Percentiles rank a stretch among this genome's conserved stretches.
phyloP scores from a whole-genome alignment of 768 basidiomycete genomes.

The Lepiota brunneoincarnata region DNA sequence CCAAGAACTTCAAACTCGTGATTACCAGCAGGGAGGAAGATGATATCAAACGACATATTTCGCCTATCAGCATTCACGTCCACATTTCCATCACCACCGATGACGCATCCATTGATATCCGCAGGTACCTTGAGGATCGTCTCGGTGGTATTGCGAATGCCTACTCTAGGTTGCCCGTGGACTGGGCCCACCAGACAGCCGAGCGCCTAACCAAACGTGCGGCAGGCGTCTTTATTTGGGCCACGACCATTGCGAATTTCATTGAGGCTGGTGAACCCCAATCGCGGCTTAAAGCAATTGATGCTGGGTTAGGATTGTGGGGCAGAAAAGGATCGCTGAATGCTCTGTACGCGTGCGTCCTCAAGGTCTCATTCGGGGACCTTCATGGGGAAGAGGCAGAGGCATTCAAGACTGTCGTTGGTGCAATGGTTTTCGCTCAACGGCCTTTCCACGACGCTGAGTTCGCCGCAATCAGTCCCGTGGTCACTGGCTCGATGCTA shows the following conservation, averaged over 20 bases:
- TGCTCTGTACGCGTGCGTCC: slow-evolving; percentile 15
- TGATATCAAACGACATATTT: slow-evolving; percentile 12
- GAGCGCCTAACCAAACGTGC: too few species aligned
- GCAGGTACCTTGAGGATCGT: too few species aligned
- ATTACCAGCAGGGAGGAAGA: slow-evolving; percentile 22
- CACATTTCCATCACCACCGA: slow-evolving; percentile 6
- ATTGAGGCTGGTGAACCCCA: slow-evolving; percentile 17
- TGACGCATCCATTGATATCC: too few species aligned
- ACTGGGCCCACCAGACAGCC: too few species aligned
- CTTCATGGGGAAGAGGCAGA: slow-evolving; percentile 9
- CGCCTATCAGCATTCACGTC: slow-evolving; percentile 14
- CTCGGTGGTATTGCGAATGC: too few species aligned
- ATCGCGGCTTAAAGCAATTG: slow-evolving; percentile 11
- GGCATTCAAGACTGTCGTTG: slow-evolving; percentile 17
- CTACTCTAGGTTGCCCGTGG: too few species aligned
- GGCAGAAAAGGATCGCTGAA: slow-evolving; percentile 14
- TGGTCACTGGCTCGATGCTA: slow-evolving; percentile 13
- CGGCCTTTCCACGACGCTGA: slow-evolving; percentile 17
- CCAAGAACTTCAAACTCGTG: slow-evolving; percentile 21
- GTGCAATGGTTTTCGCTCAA: slow-evolving; percentile 21
- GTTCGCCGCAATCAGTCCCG: slow-evolving; percentile 11
- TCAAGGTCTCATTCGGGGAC: slow-evolving; percentile 17
- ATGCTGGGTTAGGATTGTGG: slow-evolving; percentile 12
- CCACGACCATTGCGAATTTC: slow-evolving; percentile 21
- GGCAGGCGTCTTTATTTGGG: slow-evolving; percentile 23